A percentile compares a stretch with the other conserved stretches of the same genome.
phyloP scores from a whole-genome alignment of 306 rosid species.

The Malus sylvestris region DNA sequence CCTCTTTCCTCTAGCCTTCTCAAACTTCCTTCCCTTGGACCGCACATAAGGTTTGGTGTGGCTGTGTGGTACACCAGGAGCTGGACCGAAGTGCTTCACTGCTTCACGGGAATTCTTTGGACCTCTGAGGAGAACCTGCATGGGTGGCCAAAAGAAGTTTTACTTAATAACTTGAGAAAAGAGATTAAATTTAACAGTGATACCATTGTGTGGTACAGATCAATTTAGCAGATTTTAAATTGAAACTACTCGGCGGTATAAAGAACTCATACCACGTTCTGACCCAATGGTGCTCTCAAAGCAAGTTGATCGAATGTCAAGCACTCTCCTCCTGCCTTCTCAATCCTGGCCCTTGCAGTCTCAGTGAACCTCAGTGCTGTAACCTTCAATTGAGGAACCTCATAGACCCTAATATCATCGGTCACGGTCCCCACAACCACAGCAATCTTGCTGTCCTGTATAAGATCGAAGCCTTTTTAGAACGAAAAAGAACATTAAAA shows the following conservation, averaged over 20 bases:
- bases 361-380: conserved; percentile 62
- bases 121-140: conserved; percentile 56
- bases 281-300: conserved; percentile 55
- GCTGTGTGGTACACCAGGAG: conserved; percentile 67
- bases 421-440: conserved; percentile 56
- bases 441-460: conserved; percentile 50
- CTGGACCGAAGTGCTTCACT: conserved; percentile 61
- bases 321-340: conserved; percentile 67
- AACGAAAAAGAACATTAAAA: not conserved
- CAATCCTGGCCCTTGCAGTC: conserved; percentile 62
- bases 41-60: conserved; percentile 56
- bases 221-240: not conserved
- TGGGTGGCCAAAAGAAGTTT: conserved; percentile 4
- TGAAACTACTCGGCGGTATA: not conserved
- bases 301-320: conserved; percentile 53
- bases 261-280: conserved; percentile 38
- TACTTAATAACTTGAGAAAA: not conserved
- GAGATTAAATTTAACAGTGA: not conserved
- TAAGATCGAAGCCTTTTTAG: not conserved
- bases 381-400: conserved; percentile 49
- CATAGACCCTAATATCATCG: conserved; percentile 43
- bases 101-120: conserved; percentile 64
- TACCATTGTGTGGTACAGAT: not conserved
- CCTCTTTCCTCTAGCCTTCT: conserved; percentile 52
- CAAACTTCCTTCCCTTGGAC: conserved; percentile 43